phyloP scores from a whole-genome alignment of 192 early-diverging fungal genomes.

The Podila clonocystis region DNA sequence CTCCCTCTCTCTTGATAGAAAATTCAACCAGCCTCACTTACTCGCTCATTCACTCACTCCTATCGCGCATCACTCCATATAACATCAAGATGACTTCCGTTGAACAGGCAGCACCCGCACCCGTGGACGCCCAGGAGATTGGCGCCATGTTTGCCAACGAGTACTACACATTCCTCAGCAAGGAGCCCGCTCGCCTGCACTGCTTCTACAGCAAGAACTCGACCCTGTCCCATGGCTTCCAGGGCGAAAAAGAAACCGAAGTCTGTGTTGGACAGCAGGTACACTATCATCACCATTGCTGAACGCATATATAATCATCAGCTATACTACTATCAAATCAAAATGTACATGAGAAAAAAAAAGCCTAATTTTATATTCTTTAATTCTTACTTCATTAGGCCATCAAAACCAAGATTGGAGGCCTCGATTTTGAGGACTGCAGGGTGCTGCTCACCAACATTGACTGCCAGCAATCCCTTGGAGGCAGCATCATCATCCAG shows the following conservation, averaged over 20 bases:
- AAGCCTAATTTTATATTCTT: neutral
- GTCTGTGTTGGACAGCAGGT: conserved; percentile 80
- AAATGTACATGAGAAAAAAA: no score
- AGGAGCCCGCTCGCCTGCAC: conserved; percentile 81
- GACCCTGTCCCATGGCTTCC: conserved; percentile 81
- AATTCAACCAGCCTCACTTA: conserved; percentile 11
- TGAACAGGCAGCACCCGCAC: conserved; percentile 24
- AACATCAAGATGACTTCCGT: conserved; percentile 1
- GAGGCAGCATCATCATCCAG: conserved; percentile 87
- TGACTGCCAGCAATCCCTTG: conserved; percentile 80
- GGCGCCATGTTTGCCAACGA: conserved; percentile 95
- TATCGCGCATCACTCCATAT: neutral
- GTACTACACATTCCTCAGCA: conserved; percentile 94
- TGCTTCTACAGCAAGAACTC: conserved; percentile 91
- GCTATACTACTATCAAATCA: no score
- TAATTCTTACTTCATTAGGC: conserved; percentile 63
- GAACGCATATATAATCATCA: no score
- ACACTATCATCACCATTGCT: neutral
- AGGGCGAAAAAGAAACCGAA: conserved; percentile 72
- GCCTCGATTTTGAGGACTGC: conserved; percentile 85
- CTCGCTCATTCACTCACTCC: neutral
- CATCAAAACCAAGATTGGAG: conserved; percentile 79
- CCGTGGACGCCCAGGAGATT: conserved; percentile 70
- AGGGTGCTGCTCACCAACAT: conserved; percentile 89
- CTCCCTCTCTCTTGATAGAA: conserved; percentile 4